Base-by-base conservation (phyloP, 495 filamentous ascomycete genomes). In the Cenococcum geophilum region DNA sequence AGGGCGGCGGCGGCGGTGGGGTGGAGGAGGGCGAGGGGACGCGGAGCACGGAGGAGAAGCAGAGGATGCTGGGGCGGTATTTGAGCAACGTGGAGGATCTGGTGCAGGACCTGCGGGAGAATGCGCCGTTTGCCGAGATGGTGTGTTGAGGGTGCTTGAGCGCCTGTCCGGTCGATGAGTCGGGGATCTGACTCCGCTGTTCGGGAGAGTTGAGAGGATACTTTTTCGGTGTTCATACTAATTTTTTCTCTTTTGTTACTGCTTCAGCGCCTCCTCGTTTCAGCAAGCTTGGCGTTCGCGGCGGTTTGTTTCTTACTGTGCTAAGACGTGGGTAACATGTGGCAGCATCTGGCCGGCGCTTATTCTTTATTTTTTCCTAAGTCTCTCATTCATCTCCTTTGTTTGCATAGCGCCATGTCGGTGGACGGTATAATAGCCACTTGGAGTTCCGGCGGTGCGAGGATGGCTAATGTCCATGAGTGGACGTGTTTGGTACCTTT, bases 41-140 rank as follows among this genome's bases (percentile, higher is more conserved):
- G 18, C 79, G 83, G 60, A 86, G 82, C 8, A 92, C 90, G 25
- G 87, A 90, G 66, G 88, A 95, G 73, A 98, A 98, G 77, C 91
- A 95, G 76, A 79, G 78, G 45, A 71, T 92, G 64, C 78, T 98
- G 34, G 89, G 89, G 23, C 74, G 84, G 60, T 91, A 93, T 74
- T 74, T 98, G 57, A 88, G 82, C 62, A 96, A 91, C 65, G 93
- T 97, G 37, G 91, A 95, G 61, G 91, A 92, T 68, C 76, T 98
- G 66, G 86, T 98, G 22, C 87, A 89, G 71, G 93, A 98, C 74
- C 70, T 98, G 64, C 86, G 86, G 69, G 91, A 89, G 76, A 90
- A 86, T 56, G 85, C 85, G 51, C 80, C 85, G 9, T 88, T 89
- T 72, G 50, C 61, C 5, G 55, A 48, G 37, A 59, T 68, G 25